These are phyloP conservation scores for Pestalotiopsis sp. DNA, from an alignment of 2,329 filamentous ascomycete species.

Conservation along the genomic window DNA sequence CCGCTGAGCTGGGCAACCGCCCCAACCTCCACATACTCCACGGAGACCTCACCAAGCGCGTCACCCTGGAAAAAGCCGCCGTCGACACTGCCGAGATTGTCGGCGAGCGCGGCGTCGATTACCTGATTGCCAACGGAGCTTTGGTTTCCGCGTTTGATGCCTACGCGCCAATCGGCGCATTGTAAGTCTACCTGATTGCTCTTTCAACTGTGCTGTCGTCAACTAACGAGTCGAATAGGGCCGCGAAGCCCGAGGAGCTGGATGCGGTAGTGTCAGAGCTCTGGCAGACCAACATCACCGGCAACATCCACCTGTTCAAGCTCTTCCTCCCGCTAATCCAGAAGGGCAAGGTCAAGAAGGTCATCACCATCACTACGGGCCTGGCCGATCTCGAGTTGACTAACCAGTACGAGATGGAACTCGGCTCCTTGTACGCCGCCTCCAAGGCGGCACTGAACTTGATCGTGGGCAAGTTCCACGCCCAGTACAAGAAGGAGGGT, in stretches of 20 bases:
- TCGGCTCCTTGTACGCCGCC: constrained; percentile 50
- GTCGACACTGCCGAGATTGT: constrained; percentile 5
- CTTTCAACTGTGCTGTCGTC: constrained; percentile 27
- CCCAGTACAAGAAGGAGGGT: constrained; percentile 43
- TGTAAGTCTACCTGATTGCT: constrained; percentile 44
- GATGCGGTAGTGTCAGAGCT: no score
- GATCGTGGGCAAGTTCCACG: constrained; percentile 41
- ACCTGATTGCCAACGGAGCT: constrained; percentile 21
- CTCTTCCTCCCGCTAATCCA: constrained; percentile 54
- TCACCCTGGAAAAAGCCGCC: constrained; percentile 34
- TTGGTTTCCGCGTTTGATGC: constrained; percentile 31
- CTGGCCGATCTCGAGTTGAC: constrained; percentile 40
- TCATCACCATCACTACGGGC: constrained; percentile 53
- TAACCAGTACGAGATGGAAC: constrained; percentile 26
- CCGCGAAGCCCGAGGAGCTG: not conserved
- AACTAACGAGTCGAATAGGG: not conserved
- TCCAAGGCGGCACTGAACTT: constrained; percentile 32
- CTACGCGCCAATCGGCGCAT: constrained; percentile 30
- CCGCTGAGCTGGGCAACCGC: constrained; percentile 38
- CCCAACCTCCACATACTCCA: constrained; percentile 49
- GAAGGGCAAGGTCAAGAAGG: constrained; percentile 54
- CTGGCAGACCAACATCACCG: constrained; percentile 45
- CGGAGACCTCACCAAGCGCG: constrained; percentile 45
- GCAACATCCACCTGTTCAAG: constrained; percentile 53
- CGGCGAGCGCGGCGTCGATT: constrained; percentile 6